A percentile compares a stretch with the other conserved stretches of the same genome.
Evolutionary conservation across 2,329 filamentous ascomycete species (phyloP).

Genomic region (Scleromitrula shiraiana): DNA sequence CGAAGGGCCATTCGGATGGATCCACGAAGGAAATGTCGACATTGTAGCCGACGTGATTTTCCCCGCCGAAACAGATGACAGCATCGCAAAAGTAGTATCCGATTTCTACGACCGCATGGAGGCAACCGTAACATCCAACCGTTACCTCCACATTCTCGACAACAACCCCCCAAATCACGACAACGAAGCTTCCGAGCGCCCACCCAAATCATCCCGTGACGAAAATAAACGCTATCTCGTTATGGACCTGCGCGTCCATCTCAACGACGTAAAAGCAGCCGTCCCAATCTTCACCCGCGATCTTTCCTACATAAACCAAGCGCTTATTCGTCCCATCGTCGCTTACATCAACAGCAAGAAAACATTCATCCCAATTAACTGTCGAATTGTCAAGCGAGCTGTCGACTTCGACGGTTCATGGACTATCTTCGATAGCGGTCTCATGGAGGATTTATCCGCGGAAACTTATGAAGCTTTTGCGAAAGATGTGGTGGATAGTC

Average conservation of each 20-base stretch:
- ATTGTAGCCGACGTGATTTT: slow-evolving; percentile 96
- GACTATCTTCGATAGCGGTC: slow-evolving; percentile 86
- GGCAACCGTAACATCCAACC: slow-evolving; percentile 77
- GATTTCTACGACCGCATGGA: slow-evolving; percentile 96
- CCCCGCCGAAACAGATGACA: slow-evolving; percentile 77
- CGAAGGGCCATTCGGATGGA: slow-evolving; percentile 93
- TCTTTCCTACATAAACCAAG: slow-evolving; percentile 92
- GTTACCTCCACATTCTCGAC: slow-evolving; percentile 52
- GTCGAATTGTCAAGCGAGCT: slow-evolving; percentile 82
- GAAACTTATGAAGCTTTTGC: slow-evolving; percentile 96
- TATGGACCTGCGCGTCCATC: slow-evolving; percentile 89
- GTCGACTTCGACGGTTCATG: slow-evolving; percentile 91
- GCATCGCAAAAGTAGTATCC: slow-evolving; percentile 89
- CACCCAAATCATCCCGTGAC: slow-evolving; percentile 24
- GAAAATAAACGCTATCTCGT: slow-evolving; percentile 74
- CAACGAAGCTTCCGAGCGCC: slow-evolving; percentile 22
- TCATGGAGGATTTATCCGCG: slow-evolving; percentile 88
- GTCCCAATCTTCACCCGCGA: slow-evolving; percentile 90
- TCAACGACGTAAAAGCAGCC: slow-evolving; percentile 88
- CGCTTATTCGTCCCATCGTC: slow-evolving; percentile 89
- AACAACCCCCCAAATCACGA: slow-evolving; percentile 33
- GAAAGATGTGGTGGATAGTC: slow-evolving; percentile 80
- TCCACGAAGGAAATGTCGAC: slow-evolving; percentile 92
- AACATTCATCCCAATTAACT: slow-evolving; percentile 92
- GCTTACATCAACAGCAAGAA: slow-evolving; percentile 95